Evolutionary conservation across 345 rosid genomes (phyloP), one percentile per base, ranked within the genome.

Genomic region (Erodium maritimum): DNA sequence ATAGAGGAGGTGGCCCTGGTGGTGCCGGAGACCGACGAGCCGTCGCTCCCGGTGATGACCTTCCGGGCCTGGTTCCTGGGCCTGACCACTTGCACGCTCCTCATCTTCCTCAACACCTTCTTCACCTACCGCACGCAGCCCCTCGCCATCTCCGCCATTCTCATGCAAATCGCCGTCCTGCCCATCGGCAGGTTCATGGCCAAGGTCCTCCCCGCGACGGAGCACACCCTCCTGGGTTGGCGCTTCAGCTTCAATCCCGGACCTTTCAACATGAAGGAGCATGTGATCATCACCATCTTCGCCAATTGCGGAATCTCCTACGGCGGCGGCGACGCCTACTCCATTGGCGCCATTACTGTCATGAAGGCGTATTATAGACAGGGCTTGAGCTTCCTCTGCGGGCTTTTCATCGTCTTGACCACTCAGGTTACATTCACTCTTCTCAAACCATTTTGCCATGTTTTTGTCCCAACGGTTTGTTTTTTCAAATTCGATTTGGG

Each of bases 131-230:
- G 97, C 22, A 84, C 91, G 17, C 95, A 94, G 69, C 91, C 90
- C 0, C 96, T 94, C 75, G 61, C 69, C 61, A 84, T 94, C 67
- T 85, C 97, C 0, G 89, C 99, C 50, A 83, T 94, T 21, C 89
- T 87, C 34, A 86, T 87, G 88, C 99, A 94, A 64, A 90, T 94
- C 65, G 76, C 82, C 4, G 97, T 84, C 16, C 63, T 94, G 37
- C 99, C 99, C 54, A 73, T 89, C 18, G 99, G 97, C 16, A 94
- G 71, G 65, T 80, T 90, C 73, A 83, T 94, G 99, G 96, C 97
- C 56, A 67, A 64, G 63, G 62, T 59, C 2, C 79, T 94, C 5
- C 97, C 99, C 45, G 78, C 62, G 1, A 77, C 56, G 50, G 62
- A 75, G 5, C 64, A 67, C 62, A 55, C 20, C 19, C 42, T 94